A percentile compares a stretch with the other conserved stretches of the same genome.
These are phyloP conservation scores for Cymbidium sinense DNA, from an alignment of 106 monocot species.

Conservation along the genomic window DNA sequence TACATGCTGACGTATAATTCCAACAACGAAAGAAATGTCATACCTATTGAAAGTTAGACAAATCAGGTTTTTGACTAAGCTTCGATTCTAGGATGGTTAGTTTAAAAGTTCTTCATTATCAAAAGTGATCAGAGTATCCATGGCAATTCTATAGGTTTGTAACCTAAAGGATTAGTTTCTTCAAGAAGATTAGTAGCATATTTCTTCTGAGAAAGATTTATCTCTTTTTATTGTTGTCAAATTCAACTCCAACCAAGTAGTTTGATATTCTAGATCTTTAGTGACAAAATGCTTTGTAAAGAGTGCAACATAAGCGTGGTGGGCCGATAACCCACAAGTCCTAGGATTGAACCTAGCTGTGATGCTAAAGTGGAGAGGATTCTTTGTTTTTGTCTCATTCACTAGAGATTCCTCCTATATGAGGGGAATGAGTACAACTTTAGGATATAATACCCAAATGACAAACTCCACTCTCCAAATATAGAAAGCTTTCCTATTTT, in stretches of 20 bases:
- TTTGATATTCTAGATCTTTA: background rate
- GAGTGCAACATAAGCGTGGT: background rate
- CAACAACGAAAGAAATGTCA: background rate
- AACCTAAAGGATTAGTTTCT: background rate
- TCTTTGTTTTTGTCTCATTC: background rate
- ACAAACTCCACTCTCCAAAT: background rate
- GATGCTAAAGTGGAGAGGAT: background rate
- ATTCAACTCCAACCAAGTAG: background rate
- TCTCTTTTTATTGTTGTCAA: background rate
- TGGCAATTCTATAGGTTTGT: background rate
- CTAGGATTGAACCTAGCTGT: background rate
- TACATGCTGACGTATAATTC: background rate
- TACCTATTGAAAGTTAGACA: background rate
- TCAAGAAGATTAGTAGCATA: background rate
- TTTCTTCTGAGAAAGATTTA: background rate
- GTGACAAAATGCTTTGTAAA: background rate
- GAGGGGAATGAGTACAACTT: background rate
- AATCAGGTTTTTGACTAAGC: background rate
- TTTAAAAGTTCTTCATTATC: background rate
- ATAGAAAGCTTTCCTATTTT: background rate
- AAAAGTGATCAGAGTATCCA: too few species aligned
- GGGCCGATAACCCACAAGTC: background rate
- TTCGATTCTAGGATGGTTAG: background rate
- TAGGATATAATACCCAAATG: background rate
- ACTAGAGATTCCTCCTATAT: background rate